Evolutionary conservation across 75 land plant species (phyloP).

Genomic region (Isoetes taiwanensis): DNA sequence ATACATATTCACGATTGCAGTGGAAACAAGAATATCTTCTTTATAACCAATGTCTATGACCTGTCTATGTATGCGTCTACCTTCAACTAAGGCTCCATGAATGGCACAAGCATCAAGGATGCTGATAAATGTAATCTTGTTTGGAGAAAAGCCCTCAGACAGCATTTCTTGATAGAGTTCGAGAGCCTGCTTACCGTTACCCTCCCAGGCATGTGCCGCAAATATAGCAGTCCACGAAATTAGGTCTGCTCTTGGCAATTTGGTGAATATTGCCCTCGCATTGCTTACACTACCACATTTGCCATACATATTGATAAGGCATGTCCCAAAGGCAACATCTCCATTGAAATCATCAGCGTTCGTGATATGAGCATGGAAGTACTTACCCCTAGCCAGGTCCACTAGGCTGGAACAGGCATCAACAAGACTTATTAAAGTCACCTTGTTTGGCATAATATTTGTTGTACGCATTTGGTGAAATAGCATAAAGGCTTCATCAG

Average conservation of each 20-base stretch:
- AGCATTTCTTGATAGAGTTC: constrained; percentile 23
- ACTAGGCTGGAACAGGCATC: not conserved
- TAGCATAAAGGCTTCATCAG: not conserved
- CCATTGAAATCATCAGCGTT: no score
- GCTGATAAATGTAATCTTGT: constrained; percentile 25
- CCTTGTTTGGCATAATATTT: not conserved
- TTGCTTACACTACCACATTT: constrained; percentile 13
- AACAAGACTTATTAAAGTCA: not conserved
- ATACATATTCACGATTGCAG: no score
- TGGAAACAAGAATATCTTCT: no score
- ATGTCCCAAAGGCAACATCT: constrained; percentile 21
- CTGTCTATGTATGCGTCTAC: constrained; percentile 9
- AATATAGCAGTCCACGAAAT: constrained; percentile 38
- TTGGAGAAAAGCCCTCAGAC: constrained; percentile 19
- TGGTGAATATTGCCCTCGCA: constrained; percentile 23
- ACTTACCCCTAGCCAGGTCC: not conserved
- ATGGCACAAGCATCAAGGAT: constrained; percentile 4
- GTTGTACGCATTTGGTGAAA: not conserved
- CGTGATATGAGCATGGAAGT: not conserved
- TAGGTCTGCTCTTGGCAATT: constrained; percentile 17
- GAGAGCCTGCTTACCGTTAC: constrained; percentile 13
- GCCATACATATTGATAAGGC: constrained; percentile 27
- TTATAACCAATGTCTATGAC: no score
- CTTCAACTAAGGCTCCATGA: not conserved
- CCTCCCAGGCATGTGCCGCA: constrained; percentile 17